These are phyloP conservation scores for Solanum piurae DNA, from an alignment of 257 asterid genomes.

Conservation along the genomic window DNA sequence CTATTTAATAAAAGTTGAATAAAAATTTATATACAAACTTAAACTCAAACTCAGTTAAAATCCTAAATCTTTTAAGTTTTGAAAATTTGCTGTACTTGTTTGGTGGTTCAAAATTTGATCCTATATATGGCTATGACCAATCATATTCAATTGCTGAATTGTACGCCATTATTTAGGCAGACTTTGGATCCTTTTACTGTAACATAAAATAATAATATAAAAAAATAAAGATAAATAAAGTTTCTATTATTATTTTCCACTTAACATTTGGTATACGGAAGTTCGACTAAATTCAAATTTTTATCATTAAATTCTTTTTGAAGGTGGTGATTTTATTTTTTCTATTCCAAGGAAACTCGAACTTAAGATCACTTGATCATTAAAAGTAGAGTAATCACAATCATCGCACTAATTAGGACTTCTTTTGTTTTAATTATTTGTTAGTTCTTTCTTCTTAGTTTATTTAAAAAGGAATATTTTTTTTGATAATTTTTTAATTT, in stretches of 20 bases:
- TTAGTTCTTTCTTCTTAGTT: background rate
- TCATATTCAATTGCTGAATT: slow-evolving; percentile 10
- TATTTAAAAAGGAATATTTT: too few species aligned
- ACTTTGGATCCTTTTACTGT: slow-evolving; percentile 24
- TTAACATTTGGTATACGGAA: too few species aligned
- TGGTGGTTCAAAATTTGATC: background rate
- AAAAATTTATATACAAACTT: background rate
- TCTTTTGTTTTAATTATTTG: too few species aligned
- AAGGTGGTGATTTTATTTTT: background rate
- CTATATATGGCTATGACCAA: slow-evolving; percentile 2
- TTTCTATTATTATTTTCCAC: too few species aligned
- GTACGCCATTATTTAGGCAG: slow-evolving; percentile 18
- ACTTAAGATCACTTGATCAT: background rate
- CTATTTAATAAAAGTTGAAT: background rate
- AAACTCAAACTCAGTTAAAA: background rate
- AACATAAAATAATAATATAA: background rate
- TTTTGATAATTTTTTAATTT: too few species aligned
- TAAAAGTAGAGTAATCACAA: too few species aligned
- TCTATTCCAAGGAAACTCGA: background rate
- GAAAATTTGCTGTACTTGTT: background rate
- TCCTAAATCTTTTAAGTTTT: background rate
- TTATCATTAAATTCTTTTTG: too few species aligned
- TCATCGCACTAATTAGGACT: too few species aligned
- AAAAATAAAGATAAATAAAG: background rate
- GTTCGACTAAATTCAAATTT: background rate